Conservation (phyloP, 129 eudicot species). For the Daucus carota region DNA sequence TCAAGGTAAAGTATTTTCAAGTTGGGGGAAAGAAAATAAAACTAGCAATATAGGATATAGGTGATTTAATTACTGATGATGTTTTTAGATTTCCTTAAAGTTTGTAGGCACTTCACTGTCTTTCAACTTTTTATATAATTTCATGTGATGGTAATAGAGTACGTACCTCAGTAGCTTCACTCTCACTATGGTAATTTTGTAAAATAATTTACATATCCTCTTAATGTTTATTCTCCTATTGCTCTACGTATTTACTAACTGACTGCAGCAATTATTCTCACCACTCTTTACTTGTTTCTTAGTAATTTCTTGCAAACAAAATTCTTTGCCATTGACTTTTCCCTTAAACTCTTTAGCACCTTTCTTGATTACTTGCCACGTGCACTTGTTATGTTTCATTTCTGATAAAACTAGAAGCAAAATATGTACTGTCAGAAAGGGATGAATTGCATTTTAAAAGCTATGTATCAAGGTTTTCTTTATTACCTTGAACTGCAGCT, state of each 20-base stretch:
- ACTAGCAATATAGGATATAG: constrained; percentile 99
- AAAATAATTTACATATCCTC: too few species aligned
- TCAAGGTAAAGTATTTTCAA: constrained; percentile 66
- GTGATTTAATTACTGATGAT: constrained; percentile 19
- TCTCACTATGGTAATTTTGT: not conserved
- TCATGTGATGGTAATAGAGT: too few species aligned
- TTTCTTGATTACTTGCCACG: not conserved
- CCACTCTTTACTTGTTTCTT: not conserved
- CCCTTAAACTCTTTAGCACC: not conserved
- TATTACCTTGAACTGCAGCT: not conserved
- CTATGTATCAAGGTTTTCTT: not conserved
- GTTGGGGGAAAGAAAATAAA: constrained; percentile 69
- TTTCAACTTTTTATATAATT: too few species aligned
- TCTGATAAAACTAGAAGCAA: not conserved
- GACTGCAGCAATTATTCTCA: not conserved
- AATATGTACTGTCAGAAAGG: not conserved
- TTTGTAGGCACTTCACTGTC: too few species aligned
- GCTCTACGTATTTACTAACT: not conserved
- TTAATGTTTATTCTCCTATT: not conserved
- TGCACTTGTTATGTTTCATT: not conserved
- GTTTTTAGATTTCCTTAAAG: not conserved
- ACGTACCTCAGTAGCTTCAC: not conserved
- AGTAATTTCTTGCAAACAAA: not conserved
- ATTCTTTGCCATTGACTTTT: not conserved
- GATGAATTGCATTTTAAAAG: too few species aligned